phyloP scores from a whole-genome alignment of 2,329 filamentous ascomycete species.

The Alternaria novae-zelandiae region DNA sequence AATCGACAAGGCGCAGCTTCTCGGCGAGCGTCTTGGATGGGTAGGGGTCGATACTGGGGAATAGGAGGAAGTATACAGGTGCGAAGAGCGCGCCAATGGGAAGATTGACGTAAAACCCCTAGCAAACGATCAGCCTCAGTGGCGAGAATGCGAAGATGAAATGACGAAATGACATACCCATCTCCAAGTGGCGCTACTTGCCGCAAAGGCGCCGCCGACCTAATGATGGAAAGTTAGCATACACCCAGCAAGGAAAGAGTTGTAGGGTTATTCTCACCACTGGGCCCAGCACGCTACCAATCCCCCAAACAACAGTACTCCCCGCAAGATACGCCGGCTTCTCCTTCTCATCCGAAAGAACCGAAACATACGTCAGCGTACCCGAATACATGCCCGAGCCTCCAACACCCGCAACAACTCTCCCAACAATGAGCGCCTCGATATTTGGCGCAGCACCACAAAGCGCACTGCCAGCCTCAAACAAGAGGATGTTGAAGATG shows the following conservation, averaged over 20 bases:
- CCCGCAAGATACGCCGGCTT: constrained; percentile 46
- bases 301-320: constrained; percentile 48
- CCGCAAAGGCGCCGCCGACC: constrained; percentile 40
- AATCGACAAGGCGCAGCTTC: constrained; percentile 55
- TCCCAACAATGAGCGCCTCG: constrained; percentile 48
- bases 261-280: constrained; percentile 11
- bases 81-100: not conserved
- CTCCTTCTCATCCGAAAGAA: constrained; percentile 10
- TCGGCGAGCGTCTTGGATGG: not conserved
- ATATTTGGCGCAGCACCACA: constrained; percentile 45
- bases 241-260: not conserved
- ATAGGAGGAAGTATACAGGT: not conserved
- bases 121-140: not conserved
- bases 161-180: constrained; percentile 22
- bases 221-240: not conserved
- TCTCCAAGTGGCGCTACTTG: constrained; percentile 34
- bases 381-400: constrained; percentile 51
- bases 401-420: constrained; percentile 54
- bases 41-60: not conserved
- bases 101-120: constrained; percentile 5
- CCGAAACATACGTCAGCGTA: constrained; percentile 30
- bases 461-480: constrained; percentile 42
- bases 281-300: constrained; percentile 49
- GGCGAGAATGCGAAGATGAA: not conserved
- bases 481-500: constrained; percentile 20